Base-by-base conservation (phyloP, 2,329 filamentous ascomycete genomes). In the Sporothrix protearum region DNA sequence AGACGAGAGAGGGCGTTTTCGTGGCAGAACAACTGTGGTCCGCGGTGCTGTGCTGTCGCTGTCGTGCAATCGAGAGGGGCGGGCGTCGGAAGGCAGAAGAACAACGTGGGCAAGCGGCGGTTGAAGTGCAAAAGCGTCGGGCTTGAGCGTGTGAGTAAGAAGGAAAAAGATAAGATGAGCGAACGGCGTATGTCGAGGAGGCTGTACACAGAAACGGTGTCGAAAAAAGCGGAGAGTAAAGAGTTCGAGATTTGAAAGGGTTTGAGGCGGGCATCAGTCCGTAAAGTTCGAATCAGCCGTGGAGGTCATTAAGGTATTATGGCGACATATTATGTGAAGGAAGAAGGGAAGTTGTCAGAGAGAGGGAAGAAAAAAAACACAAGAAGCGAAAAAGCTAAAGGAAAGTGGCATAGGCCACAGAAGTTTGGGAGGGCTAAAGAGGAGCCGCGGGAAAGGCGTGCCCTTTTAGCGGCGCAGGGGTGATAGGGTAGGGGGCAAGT, bases 251-350 rank as follows among this genome's bases (percentile, higher is more conserved):
- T 47, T 14, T 1, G 19, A 47, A 47, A 47, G 42, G 36, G 49
- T 33, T 36, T 28, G 22, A 42, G 49, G 51, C 49, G 51, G 49
- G 67, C 33, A 67, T 19, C 8, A 42, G 36, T 42, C 14, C 28
- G 67, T 55, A 14, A 25, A 57, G 67, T 57, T 42, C 28, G n/a
- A 55, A 19, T 30, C 64, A 51, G 45, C 63, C 45, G 63, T 22
- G 64, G 64, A 45, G 64, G 64, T 36, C 39, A 53, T 67, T 67
- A 33, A 51, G 64, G 45, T 66, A 67, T 51, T 51, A 64, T 64
- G 59, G 59, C 59, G 22, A 64, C 36, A 45, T 45, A 22, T 25
- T 67, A 30, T 53, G 64, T 67, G 28, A 22, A 67, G 63, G 64
- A 51, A 49, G 14, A 67, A 69, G 14, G 28, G 7, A 55, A 57